phyloP scores from a whole-genome alignment of 345 rosid genomes.

The Citrus inodora region DNA sequence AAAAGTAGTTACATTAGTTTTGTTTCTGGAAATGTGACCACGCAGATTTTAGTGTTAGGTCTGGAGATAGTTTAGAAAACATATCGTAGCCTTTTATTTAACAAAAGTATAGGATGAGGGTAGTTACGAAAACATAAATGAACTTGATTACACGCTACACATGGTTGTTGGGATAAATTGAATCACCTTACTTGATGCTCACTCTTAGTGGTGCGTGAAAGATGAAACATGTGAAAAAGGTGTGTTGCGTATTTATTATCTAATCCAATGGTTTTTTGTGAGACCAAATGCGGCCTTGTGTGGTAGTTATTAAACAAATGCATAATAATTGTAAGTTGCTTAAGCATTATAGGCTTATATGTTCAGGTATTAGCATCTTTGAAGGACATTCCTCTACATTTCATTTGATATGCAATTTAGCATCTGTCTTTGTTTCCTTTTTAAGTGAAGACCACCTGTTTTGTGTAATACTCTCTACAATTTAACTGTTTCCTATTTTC shows the following conservation, averaged over 20 bases:
- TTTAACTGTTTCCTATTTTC: not conserved
- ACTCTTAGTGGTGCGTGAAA: not conserved
- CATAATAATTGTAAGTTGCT: not conserved
- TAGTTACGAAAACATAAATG: not conserved
- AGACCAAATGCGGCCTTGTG: not conserved
- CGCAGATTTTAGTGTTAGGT: not conserved
- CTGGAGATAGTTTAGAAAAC: not conserved
- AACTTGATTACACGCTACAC: not conserved
- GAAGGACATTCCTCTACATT: not conserved
- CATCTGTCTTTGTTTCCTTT: not conserved
- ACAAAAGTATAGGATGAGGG: not conserved
- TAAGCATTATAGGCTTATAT: not conserved
- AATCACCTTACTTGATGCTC: not conserved
- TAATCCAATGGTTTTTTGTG: not conserved
- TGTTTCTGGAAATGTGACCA: not conserved
- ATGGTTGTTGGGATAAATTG: not conserved
- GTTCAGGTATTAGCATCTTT: not conserved
- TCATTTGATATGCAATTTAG: not conserved
- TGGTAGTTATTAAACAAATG: not conserved
- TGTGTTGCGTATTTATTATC: not conserved
- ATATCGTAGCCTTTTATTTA: not conserved
- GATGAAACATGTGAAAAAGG: not conserved
- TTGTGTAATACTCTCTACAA: not conserved
- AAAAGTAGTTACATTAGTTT: not conserved
- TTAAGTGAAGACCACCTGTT: not conserved